Conservation (phyloP, 1,139 yeast species). For the Taiozyma sp. region DNA sequence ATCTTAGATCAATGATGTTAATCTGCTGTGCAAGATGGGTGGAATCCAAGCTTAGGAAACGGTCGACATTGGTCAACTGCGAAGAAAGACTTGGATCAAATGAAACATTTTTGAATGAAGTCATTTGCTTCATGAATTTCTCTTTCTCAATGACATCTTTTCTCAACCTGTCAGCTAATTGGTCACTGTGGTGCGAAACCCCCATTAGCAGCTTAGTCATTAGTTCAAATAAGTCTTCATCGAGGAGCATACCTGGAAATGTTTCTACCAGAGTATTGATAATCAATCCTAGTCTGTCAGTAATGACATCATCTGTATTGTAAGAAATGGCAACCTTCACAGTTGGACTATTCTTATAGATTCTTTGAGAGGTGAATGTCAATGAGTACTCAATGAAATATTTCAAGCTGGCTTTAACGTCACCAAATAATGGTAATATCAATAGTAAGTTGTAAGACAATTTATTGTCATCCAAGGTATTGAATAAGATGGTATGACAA, state of each 20-base stretch:
- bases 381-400: slow-evolving; percentile 40
- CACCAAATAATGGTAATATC: slow-evolving; percentile 62
- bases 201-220: slow-evolving; percentile 38
- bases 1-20: slow-evolving; percentile 50
- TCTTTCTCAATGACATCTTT: slow-evolving; percentile 36
- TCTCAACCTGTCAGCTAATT: slow-evolving; percentile 38
- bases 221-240: slow-evolving; percentile 39
- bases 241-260: slow-evolving; percentile 51
- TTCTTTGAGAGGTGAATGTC: slow-evolving; percentile 27
- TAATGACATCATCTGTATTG: slow-evolving; percentile 31
- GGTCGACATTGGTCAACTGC: slow-evolving; percentile 26
- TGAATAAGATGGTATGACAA: slow-evolving; percentile 67
- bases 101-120: slow-evolving; percentile 18
- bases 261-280: slow-evolving; percentile 40
- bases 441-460: slow-evolving; percentile 43
- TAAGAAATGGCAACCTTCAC: slow-evolving; percentile 23
- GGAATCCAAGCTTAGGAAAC: slow-evolving; percentile 42
- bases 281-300: slow-evolving; percentile 40
- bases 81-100: slow-evolving; percentile 20
- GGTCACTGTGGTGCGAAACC: slow-evolving; percentile 41
- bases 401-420: slow-evolving; percentile 46
- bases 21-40: slow-evolving; percentile 49
- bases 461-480: slow-evolving; percentile 31
- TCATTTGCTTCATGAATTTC: slow-evolving; percentile 33
- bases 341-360: slow-evolving; percentile 4